These are phyloP conservation scores for Marasmius fiardii DNA, from an alignment of 1,284 basidiomycete species.

Conservation along the genomic window DNA sequence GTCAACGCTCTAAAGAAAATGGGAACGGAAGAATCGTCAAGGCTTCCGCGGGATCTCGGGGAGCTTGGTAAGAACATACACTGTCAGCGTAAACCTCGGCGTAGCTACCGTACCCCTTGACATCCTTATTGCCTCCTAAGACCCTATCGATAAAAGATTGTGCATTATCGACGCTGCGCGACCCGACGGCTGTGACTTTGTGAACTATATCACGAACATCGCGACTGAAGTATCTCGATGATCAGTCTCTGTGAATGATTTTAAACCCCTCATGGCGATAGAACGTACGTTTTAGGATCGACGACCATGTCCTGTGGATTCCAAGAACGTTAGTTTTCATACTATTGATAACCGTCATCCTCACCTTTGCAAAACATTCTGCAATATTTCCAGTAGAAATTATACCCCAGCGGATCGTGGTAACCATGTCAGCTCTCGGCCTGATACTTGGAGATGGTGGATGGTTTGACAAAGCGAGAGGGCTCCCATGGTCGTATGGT, in stretches of 20 bases:
- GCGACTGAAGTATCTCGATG: slow-evolving; percentile 41
- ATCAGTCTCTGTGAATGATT: not conserved
- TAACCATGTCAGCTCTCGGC: slow-evolving; percentile 21
- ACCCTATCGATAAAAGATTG: slow-evolving; percentile 63
- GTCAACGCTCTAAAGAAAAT: slow-evolving; percentile 63
- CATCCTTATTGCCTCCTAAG: slow-evolving; percentile 44
- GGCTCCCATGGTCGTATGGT: not conserved
- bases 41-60: not conserved
- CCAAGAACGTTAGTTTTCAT: not conserved
- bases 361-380: slow-evolving; percentile 35
- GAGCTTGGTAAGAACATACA: slow-evolving; percentile 31
- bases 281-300: slow-evolving; percentile 39
- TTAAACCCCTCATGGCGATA: not conserved
- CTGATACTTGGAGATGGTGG: too few species aligned
- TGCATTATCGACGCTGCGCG: slow-evolving; percentile 69
- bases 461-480: not conserved
- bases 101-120: slow-evolving; percentile 77
- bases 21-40: slow-evolving; percentile 1
- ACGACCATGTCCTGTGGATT: slow-evolving; percentile 36
- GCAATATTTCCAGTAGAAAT: slow-evolving; percentile 41
- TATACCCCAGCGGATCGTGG: slow-evolving; percentile 40
- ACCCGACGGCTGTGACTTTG: slow-evolving; percentile 78
- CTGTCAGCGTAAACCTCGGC: slow-evolving; percentile 72
- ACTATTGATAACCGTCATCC: not conserved
- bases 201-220: slow-evolving; percentile 72